Conservation (phyloP, 177 flowering plant species). For the Vitis hybrid region DNA sequence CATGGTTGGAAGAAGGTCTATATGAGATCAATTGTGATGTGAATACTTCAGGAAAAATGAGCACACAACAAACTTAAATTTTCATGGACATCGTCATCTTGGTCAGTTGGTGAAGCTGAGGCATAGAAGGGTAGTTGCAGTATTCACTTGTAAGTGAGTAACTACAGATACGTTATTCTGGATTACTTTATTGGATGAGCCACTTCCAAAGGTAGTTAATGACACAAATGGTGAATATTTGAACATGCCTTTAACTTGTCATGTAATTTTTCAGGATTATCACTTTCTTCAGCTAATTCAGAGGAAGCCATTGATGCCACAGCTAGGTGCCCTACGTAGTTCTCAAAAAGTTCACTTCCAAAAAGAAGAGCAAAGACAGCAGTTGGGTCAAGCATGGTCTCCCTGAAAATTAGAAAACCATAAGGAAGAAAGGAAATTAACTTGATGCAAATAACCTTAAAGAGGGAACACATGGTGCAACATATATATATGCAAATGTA, state of each 20-base stretch:
- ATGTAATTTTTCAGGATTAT: slow-evolving; percentile 60
- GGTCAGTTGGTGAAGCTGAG: too few species aligned
- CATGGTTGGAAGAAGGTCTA: too few species aligned
- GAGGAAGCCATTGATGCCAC: slow-evolving; percentile 92
- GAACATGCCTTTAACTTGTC: slow-evolving; percentile 69
- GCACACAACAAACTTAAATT: too few species aligned
- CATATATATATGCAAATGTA: neutral
- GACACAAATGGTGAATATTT: neutral
- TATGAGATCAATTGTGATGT: too few species aligned
- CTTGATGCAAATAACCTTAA: neutral
- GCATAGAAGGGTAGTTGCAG: too few species aligned
- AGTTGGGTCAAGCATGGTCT: slow-evolving; percentile 85
- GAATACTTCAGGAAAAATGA: too few species aligned
- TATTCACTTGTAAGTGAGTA: too few species aligned
- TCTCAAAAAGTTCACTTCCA: slow-evolving; percentile 92
- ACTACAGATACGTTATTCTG: too few species aligned
- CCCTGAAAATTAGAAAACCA: slow-evolving; percentile 40
- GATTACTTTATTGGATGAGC: too few species aligned
- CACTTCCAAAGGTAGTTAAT: neutral
- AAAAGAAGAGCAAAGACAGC: slow-evolving; percentile 93
- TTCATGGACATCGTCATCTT: too few species aligned
- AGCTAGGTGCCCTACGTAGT: slow-evolving; percentile 91
- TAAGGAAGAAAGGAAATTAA: neutral
- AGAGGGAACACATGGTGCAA: neutral
- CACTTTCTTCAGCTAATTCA: slow-evolving; percentile 55